Evolutionary conservation across 257 asterid genomes (phyloP), one percentile per base, ranked within the genome.

Genomic region (Avicennia marina): DNA sequence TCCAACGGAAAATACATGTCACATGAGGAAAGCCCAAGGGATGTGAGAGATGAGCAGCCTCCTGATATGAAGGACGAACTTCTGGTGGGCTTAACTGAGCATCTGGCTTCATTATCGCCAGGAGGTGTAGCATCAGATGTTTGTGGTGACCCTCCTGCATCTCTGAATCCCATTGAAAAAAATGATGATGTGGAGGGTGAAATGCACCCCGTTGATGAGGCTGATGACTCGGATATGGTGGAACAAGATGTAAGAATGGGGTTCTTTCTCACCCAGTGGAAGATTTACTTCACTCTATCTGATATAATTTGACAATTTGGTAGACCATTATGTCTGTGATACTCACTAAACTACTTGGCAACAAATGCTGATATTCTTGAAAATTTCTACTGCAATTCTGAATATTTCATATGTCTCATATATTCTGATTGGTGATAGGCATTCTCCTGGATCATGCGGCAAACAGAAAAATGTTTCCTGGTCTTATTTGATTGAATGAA

Each of bases 191-290:
- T 78, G 81, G 78, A 63, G 56, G 70, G 73, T 66, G 84, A 74
- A 60, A 62, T 57, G 38, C 82, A 66, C 29, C 66, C 69, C n/a
- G 22, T 60, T 65, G 87, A 75, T 27, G 95, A 75, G 73, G 71
- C 75, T 21, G 95, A 77, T 36, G 94, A 81, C 70, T 86, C 94
- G 6, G 98, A 91, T 60, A 65, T 88, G 73, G 81, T 78, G 79
- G 95, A 79, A 78, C 88, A 81, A 29, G 98, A 91, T 83, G 98
- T 91, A 72, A 71, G 81, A 69, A 66, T 60, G 39, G 39, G 13
- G 18, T 64, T 45, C 49, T 46, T 60, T 66, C 56, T 45, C 51
- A 39, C 51, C 52, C 50, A 39, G 15, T 58, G 38, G 10, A 60
- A 47, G 10, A 46, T 69, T 53, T 41, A 40, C 58, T 63, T 40